A percentile compares a stretch with the other conserved stretches of the same genome.
These are phyloP conservation scores for Porodaedalea pini DNA, from an alignment of 1,284 basidiomycete species.

Conservation along the genomic window DNA sequence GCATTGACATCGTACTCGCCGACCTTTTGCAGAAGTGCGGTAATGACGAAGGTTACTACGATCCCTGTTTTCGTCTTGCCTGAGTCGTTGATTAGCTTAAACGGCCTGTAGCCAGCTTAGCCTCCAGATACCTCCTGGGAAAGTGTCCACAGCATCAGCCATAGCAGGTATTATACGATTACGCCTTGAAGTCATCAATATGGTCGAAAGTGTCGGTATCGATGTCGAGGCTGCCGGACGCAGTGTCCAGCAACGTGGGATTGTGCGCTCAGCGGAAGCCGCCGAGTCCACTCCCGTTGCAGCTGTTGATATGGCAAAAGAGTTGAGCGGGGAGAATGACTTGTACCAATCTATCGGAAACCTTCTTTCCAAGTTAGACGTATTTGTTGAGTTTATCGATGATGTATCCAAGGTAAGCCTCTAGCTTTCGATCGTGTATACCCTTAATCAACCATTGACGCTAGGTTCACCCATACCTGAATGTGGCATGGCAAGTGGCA, in stretches of 20 bases:
- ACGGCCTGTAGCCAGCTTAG: neutral
- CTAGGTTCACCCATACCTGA: constrained; percentile 4
- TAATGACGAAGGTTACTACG: neutral
- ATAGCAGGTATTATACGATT: neutral
- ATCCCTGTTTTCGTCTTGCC: too few species aligned
- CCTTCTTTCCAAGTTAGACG: neutral
- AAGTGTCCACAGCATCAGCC: too few species aligned
- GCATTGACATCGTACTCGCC: neutral
- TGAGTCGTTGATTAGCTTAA: neutral
- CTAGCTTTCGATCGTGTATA: neutral
- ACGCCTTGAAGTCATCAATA: neutral
- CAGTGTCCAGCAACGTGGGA: neutral
- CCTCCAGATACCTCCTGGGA: neutral
- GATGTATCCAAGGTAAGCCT: neutral
- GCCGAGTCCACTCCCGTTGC: neutral
- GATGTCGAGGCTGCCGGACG: neutral
- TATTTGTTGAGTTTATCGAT: neutral
- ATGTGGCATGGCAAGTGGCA: neutral
- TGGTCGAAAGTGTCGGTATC: neutral
- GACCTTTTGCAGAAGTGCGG: neutral
- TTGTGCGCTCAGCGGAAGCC: neutral
- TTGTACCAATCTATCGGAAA: neutral
- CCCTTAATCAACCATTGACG: neutral
- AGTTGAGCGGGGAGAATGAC: neutral
- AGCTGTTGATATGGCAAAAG: neutral